These are phyloP conservation scores for Eucalyptus microcorys DNA, from an alignment of 345 rosid genomes.

Conservation along the genomic window DNA sequence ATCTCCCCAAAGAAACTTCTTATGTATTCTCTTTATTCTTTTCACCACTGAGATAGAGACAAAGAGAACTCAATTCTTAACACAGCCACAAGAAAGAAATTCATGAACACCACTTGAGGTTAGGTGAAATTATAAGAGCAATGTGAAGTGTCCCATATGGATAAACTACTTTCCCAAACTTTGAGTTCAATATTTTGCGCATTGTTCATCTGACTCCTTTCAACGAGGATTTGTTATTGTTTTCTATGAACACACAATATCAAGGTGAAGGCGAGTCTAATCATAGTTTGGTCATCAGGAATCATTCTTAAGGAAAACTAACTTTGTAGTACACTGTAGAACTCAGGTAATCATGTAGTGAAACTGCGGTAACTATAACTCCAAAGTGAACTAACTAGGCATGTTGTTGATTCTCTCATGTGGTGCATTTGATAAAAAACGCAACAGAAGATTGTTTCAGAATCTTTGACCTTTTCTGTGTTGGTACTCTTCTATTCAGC, in stretches of 20 bases:
- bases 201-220: neutral
- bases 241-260: neutral
- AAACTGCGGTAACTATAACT: neutral
- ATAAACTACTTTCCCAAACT: neutral
- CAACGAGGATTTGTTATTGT: neutral
- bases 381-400: neutral
- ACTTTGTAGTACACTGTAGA: neutral
- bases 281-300: neutral
- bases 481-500: neutral
- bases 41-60: neutral
- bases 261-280: neutral
- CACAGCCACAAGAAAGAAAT: neutral
- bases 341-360: neutral
- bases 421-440: neutral
- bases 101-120: neutral
- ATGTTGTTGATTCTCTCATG: neutral
- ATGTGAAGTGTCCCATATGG: neutral
- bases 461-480: neutral
- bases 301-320: neutral
- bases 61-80: neutral
- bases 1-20: neutral
- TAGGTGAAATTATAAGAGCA: neutral
- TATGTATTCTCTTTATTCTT: neutral
- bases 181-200: neutral
- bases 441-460: neutral